Evolutionary conservation across 1,139 yeast species (phyloP), one percentile per base, ranked within the genome.

Genomic region (Nakaseomyces sp.): DNA sequence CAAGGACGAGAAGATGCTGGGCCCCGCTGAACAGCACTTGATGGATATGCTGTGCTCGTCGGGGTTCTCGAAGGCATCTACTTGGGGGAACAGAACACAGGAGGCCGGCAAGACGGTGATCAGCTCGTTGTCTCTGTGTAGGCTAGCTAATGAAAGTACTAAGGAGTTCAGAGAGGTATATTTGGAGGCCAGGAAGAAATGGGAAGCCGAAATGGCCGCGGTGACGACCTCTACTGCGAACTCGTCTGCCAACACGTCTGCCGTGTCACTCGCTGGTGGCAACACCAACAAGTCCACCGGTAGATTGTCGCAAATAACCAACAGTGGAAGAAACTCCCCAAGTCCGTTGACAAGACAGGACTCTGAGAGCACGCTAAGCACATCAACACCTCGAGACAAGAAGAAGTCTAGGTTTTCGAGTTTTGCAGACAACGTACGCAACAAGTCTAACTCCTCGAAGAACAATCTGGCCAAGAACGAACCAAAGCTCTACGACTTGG

Each of bases 31-130:
- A 63, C 91, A 84, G 61, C 97, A 91, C 65, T 71, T 93, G 43
- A 77, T 87, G 65, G 96, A 88, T 51, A 93, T 93, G 98, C 73
- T 93, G 44, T 88, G 96, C 57, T 74, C 93, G 0, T 81, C 95
- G 1, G 99, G 99, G 0, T 86, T 89, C 53, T 66, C 71, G 4
- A 67, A 74, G 7, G 71, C 71, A 25, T 89, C 86, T 37, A 59
- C 63, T 18, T 93, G 99, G 99, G 96, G 96, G 3, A 81, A 79
- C 59, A 71, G 98, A 50, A 77, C 84, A 8, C 71, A 82, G 51
- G 97, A 89, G 60, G 93, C 95, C 0, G 77, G 79, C 46, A 84
- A 85, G 59, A 84, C 97, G 15, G 91, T 88, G 18, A 74, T 93
- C 42, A 79, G 85, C 54, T 86, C 96, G 15, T 70, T 93, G 51